Percentiles rank a stretch among this genome's conserved stretches.
phyloP scores from a whole-genome alignment of 1,139 yeast species.

The Scheffersomyces titani region DNA sequence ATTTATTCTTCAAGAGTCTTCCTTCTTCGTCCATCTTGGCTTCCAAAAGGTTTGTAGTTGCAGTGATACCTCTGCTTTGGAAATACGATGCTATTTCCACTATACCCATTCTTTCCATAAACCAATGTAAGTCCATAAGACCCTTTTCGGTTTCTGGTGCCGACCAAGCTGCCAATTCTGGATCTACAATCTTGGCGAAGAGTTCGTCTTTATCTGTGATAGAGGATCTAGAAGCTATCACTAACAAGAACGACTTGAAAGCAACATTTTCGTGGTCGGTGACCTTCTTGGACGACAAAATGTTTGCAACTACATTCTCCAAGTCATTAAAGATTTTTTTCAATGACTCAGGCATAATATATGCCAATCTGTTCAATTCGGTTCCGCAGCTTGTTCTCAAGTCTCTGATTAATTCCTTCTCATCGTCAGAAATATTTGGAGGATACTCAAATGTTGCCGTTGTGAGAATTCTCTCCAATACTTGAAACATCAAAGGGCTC shows the following conservation, averaged over 20 bases:
- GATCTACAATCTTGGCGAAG: constrained; percentile 87
- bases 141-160: constrained; percentile 91
- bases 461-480: constrained; percentile 82
- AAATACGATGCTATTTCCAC: constrained; percentile 92
- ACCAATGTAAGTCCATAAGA: constrained; percentile 88
- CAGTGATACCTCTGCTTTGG: constrained; percentile 76
- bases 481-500: constrained; percentile 71
- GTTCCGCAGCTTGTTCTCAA: constrained; percentile 92
- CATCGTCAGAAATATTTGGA: constrained; percentile 64
- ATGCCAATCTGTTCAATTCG: constrained; percentile 88
- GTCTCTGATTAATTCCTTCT: constrained; percentile 80
- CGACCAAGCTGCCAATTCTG: constrained; percentile 90
- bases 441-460: constrained; percentile 89
- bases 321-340: constrained; percentile 78
- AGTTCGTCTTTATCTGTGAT: constrained; percentile 68
- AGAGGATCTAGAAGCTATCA: constrained; percentile 85
- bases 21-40: constrained; percentile 95
- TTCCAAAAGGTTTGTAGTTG: constrained; percentile 69
- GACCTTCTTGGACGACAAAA: constrained; percentile 68
- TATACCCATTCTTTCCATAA: constrained; percentile 95
- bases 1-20: constrained; percentile 64
- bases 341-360: constrained; percentile 89
- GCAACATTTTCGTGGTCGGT: constrained; percentile 93
- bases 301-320: constrained; percentile 75
- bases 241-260: constrained; percentile 86